Conservation (phyloP, 2,329 filamentous ascomycete genomes). For the Aspergillus sp. region DNA sequence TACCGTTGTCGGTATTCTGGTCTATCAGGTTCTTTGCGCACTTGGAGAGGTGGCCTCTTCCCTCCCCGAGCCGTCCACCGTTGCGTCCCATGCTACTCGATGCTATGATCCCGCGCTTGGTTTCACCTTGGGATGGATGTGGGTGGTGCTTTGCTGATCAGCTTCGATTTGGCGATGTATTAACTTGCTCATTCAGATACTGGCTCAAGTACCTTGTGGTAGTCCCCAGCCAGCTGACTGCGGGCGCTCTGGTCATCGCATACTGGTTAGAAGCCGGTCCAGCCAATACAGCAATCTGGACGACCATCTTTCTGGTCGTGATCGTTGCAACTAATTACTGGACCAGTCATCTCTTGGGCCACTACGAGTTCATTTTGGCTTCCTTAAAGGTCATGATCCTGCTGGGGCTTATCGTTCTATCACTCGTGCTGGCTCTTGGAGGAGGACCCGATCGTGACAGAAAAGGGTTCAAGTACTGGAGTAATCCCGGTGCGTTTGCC, state of each 20-base stretch:
- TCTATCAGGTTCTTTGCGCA: slow-evolving; percentile 77
- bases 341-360: slow-evolving; percentile 66
- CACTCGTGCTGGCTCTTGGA: slow-evolving; percentile 61
- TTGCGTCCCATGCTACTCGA: slow-evolving; percentile 74
- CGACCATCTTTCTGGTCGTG: slow-evolving; percentile 64
- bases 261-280: slow-evolving; percentile 67
- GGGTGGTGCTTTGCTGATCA: slow-evolving; percentile 21
- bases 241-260: slow-evolving; percentile 72
- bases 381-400: slow-evolving; percentile 69
- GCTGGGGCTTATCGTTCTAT: slow-evolving; percentile 63
- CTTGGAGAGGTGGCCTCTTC: slow-evolving; percentile 83
- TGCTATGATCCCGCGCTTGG: slow-evolving; percentile 79
- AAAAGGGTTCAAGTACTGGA: slow-evolving; percentile 66
- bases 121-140: slow-evolving; percentile 73
- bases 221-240: slow-evolving; percentile 81
- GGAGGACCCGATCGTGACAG: slow-evolving; percentile 62
- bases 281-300: slow-evolving; percentile 76
- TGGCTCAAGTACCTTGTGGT: slow-evolving; percentile 81
- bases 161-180: slow-evolving; percentile 2
- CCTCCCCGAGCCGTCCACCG: slow-evolving; percentile 73
- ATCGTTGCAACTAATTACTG: slow-evolving; percentile 69
- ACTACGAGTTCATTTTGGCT: slow-evolving; percentile 60
- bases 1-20: slow-evolving; percentile 51
- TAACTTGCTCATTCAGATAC: slow-evolving; percentile 27
- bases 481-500: slow-evolving; percentile 58